Evolutionary conservation across 2,329 filamentous ascomycete species (phyloP), one percentile per base, ranked within the genome.

Genomic region (Thielaviopsis cerberus): DNA sequence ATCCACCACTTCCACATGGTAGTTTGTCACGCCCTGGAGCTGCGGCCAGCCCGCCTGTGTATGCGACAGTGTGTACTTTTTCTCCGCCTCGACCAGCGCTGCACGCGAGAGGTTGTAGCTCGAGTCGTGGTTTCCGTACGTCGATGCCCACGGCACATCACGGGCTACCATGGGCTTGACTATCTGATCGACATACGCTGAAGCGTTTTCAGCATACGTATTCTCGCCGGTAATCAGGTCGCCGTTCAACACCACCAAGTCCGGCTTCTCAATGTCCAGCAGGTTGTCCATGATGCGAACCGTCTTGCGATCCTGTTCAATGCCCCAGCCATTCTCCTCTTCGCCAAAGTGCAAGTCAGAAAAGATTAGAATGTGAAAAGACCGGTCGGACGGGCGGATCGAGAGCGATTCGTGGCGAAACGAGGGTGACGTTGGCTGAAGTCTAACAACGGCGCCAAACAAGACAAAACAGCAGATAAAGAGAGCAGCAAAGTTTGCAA

Each of bases 321-420:
- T 71, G 0, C 72, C 70, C 71, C 72, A 79, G 23, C 65, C 62
- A 30, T 71, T 66, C 70, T 63, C 68, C 79, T 79, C 76, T 67
- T 88, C 84, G 10, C 83, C 85, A 65, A 84, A 85, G 65, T 88
- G 84, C 7, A 88, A 68, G 63, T 88, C 85, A 26, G 79, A 76
- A 61, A 88, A 85, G 13, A 88, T 74, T 1, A 79, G 70, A 30
- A 79, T 69, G 55, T 76, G 73, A 62, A 79, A 78, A 0, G 69
- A 73, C 5, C 74, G 74, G 51, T 76, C 70, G 24, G 50, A 25
- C 2, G 20, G 22, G 20, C 20, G 25, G 1, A 60, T n/a, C 13
- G 37, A 51, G 1, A 54, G 59, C 25, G 53, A 52, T 2, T 37
- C 8, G 34, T 58, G 27, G 6, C 34, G 34, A 15, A 50, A 34